These are phyloP conservation scores for Magnaporthales sp. DNA, from an alignment of 2,329 filamentous ascomycete genomes.

Conservation along the genomic window DNA sequence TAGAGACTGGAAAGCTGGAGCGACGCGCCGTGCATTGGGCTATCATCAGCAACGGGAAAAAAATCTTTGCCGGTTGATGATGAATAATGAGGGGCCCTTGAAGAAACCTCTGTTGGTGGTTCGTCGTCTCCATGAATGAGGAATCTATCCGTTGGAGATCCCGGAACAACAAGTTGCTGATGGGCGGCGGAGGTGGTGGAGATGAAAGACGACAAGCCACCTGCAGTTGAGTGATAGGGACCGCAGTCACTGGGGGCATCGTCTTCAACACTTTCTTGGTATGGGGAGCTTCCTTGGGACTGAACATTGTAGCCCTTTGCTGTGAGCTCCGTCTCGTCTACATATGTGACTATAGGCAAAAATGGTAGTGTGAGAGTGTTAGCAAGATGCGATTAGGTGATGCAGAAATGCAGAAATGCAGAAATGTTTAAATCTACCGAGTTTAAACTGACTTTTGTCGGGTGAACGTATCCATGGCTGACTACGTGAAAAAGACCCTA, in stretches of 20 bases:
- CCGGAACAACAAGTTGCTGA: slow-evolving; percentile 2
- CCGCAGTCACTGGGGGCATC: slow-evolving; percentile 3
- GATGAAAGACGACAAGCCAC: not conserved
- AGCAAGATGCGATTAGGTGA: not conserved
- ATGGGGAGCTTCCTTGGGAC: not conserved
- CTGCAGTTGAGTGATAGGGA: not conserved
- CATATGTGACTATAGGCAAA: not conserved
- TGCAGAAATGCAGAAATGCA: not conserved
- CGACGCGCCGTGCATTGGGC: not conserved
- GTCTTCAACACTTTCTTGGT: slow-evolving; percentile 6
- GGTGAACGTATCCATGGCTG: slow-evolving; percentile 25
- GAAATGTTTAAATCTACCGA: not conserved
- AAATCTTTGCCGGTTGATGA: not conserved
- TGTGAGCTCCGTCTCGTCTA: slow-evolving; percentile 5
- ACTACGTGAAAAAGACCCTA: slow-evolving; percentile 18
- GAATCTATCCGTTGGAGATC: slow-evolving; percentile 21
- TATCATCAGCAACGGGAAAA: not conserved
- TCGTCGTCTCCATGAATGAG: slow-evolving; percentile 16
- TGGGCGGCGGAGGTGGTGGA: not conserved
- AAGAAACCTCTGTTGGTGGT: not conserved
- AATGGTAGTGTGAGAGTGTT: not conserved
- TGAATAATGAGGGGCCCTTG: not conserved
- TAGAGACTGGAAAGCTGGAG: slow-evolving; percentile 12
- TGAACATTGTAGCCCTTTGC: not conserved
- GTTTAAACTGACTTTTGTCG: slow-evolving; percentile 15